Evolutionary conservation across 176 grass and related monocot species (phyloP).

Genomic region (Aegilops tauschii): DNA sequence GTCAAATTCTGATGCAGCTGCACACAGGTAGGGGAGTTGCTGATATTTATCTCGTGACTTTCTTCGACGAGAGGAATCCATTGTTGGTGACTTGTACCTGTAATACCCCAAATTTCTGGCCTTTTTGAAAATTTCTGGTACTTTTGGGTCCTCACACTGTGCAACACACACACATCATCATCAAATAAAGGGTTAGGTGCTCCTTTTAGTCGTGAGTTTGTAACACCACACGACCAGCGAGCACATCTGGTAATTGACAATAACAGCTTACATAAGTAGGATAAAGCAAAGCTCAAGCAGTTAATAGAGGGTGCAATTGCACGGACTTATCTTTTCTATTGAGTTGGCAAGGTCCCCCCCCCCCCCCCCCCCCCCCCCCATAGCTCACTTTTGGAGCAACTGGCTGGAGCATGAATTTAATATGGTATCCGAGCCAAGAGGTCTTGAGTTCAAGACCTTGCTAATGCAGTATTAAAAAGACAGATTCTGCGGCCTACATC

Average conservation of each 20-base stretch:
- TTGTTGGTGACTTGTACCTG: neutral
- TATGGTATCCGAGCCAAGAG: no score
- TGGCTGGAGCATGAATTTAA: no score
- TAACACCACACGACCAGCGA: no score
- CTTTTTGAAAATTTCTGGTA: no score
- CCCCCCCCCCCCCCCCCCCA: neutral
- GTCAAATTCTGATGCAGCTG: slow-evolving; percentile 93
- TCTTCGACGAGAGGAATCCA: neutral
- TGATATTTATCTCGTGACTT: slow-evolving; percentile 15
- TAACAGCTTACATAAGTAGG: neutral
- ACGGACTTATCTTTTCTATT: neutral
- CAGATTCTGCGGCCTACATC: no score
- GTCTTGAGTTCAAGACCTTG: no score
- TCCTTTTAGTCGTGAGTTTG: neutral
- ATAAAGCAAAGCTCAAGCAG: neutral
- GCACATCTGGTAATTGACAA: neutral
- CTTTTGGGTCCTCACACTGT: no score
- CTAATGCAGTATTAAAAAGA: no score
- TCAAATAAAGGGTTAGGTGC: neutral
- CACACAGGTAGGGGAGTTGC: slow-evolving; percentile 62
- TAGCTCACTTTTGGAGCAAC: neutral
- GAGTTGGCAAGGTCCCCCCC: neutral
- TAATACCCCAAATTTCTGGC: no score
- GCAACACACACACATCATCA: neutral
- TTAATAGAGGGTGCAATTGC: neutral